Conservation (phyloP, 352 stramenopile genomes). For the Phytophthora hybrid region DNA sequence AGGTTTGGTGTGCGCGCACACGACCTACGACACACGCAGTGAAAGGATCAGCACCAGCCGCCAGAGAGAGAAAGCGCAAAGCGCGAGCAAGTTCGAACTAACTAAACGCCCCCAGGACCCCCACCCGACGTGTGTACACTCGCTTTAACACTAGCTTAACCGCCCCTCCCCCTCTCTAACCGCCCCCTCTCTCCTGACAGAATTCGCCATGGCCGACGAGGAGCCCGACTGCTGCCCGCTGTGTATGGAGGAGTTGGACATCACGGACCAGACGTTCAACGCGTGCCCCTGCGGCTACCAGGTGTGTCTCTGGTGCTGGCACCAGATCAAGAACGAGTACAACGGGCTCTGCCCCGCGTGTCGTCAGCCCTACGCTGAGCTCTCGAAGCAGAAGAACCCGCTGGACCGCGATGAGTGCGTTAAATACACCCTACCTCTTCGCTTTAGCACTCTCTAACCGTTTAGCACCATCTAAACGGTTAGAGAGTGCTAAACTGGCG, state of each 20-base stretch:
- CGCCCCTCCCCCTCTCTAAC: neutral
- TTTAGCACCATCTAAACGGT: neutral
- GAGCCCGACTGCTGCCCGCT: slow-evolving; percentile 96
- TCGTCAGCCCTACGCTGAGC: slow-evolving; percentile 96
- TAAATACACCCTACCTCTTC: neutral
- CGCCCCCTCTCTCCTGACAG: neutral
- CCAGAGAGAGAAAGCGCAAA: slow-evolving; percentile 28
- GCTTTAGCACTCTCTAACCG: slow-evolving; percentile 6
- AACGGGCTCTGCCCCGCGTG: slow-evolving; percentile 98
- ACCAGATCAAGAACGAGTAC: slow-evolving; percentile 99
- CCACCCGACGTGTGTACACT: neutral
- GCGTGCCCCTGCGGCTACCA: slow-evolving; percentile 99
- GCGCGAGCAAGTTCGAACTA: neutral
- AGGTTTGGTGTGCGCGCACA: slow-evolving; percentile 1
- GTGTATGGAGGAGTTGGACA: slow-evolving; percentile 98
- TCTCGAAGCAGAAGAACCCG: slow-evolving; percentile 90
- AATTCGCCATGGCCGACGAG: slow-evolving; percentile 66
- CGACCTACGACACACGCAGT: slow-evolving; percentile 8
- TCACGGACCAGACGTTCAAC: slow-evolving; percentile 99
- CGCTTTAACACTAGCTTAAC: slow-evolving; percentile 3
- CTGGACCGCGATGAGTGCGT: slow-evolving; percentile 96
- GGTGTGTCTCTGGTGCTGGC: slow-evolving; percentile 99
- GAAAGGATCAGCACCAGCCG: slow-evolving; percentile 53
- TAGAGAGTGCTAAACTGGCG: slow-evolving; percentile 2
- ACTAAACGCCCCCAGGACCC: neutral